phyloP scores from a whole-genome alignment of 2,329 filamentous ascomycete genomes.

The Fusarium sp. region DNA sequence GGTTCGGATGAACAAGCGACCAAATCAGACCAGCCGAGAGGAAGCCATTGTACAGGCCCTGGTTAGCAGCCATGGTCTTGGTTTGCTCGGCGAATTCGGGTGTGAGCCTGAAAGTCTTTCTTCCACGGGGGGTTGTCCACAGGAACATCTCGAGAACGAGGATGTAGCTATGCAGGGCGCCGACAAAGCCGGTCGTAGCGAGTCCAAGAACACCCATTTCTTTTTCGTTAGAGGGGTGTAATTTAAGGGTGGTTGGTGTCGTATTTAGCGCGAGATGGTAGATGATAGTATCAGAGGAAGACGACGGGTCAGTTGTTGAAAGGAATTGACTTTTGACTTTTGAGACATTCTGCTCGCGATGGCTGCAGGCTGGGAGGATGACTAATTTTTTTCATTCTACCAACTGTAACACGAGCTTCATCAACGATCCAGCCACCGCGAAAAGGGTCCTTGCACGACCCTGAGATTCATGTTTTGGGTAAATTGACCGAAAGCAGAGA shows the following conservation, averaged over 20 bases:
- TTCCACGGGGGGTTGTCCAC: constrained; percentile 61
- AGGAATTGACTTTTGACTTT: background rate
- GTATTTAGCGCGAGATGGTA: background rate
- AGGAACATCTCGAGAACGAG: constrained; percentile 63
- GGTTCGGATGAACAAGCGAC: constrained; percentile 60
- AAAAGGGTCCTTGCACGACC: constrained; percentile 13
- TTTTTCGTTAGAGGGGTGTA: constrained; percentile 23
- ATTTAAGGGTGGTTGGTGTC: background rate
- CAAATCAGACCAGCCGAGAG: constrained; percentile 62
- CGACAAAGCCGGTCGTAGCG: constrained; percentile 55
- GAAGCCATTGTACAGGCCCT: constrained; percentile 66
- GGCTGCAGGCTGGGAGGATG: background rate
- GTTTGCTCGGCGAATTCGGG: constrained; percentile 61
- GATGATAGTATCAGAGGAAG: background rate
- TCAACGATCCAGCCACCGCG: background rate
- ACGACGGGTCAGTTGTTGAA: background rate
- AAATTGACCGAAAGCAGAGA: constrained; percentile 18
- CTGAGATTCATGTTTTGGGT: constrained; percentile 4
- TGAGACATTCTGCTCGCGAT: constrained; percentile 4
- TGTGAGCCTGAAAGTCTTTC: constrained; percentile 58
- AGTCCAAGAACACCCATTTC: constrained; percentile 53
- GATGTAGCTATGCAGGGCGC: constrained; percentile 62
- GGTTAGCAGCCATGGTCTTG: constrained; percentile 61
- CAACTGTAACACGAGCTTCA: background rate
- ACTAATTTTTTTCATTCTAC: constrained; percentile 4